Evolutionary conservation across 768 basidiomycete species (phyloP).

Genomic region (Cystobasidium onofrii): DNA sequence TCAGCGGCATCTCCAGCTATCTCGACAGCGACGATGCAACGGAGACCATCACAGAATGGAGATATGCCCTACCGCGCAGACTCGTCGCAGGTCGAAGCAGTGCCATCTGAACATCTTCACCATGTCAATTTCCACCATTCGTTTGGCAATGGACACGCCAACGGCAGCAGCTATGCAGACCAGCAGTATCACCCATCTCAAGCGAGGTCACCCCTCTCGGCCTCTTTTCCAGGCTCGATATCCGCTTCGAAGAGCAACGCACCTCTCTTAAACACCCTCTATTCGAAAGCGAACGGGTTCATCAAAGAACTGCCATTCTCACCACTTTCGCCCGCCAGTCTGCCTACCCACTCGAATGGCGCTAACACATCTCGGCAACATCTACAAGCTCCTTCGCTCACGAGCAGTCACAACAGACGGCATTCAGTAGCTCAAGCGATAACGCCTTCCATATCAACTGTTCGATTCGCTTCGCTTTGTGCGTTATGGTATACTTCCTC

Average conservation of each 20-base stretch:
- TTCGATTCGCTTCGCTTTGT: slow-evolving; percentile 70
- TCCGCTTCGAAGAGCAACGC: background rate
- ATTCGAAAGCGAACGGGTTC: background rate
- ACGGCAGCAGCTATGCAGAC: background rate
- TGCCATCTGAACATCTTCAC: background rate
- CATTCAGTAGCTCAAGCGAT: slow-evolving; percentile 15
- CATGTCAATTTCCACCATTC: background rate
- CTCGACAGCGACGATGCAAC: background rate
- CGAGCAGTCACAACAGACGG: background rate
- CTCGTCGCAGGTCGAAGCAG: background rate
- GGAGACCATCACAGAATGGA: background rate
- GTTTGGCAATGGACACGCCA: background rate
- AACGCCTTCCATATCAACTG: slow-evolving; percentile 25
- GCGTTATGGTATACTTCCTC: slow-evolving; percentile 81
- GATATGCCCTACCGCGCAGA: background rate
- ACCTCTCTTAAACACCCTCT: background rate
- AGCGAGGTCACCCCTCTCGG: background rate
- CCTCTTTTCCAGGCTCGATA: background rate
- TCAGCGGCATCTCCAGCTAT: background rate
- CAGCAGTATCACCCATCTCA: slow-evolving; percentile 1
- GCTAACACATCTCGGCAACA: background rate
- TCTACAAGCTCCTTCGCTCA: background rate
- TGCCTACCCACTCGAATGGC: background rate
- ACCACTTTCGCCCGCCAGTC: background rate
- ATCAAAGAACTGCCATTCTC: background rate